A percentile compares a stretch with the other conserved stretches of the same genome.
These are phyloP conservation scores for Ceratocystis papillata DNA, from an alignment of 2,329 filamentous ascomycete species.

Conservation along the genomic window DNA sequence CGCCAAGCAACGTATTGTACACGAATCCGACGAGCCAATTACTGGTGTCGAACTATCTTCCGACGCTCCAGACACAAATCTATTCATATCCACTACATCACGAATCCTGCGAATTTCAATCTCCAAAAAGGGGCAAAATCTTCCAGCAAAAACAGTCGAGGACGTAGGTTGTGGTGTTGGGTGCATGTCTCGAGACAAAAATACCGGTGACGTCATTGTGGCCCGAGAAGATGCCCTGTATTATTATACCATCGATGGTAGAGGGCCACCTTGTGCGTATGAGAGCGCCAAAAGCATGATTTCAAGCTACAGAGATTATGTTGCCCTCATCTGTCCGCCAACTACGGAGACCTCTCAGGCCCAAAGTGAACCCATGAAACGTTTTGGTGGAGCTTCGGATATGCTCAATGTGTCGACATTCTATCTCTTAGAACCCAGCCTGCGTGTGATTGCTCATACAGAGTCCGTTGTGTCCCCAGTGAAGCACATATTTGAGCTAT, in stretches of 20 bases:
- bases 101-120: conserved; percentile 79
- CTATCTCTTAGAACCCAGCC: conserved; percentile 78
- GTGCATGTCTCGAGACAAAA: conserved; percentile 80
- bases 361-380: conserved; percentile 33
- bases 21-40: conserved; percentile 92
- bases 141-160: conserved; percentile 78
- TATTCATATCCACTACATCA: conserved; percentile 87
- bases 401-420: conserved; percentile 82
- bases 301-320: conserved; percentile 69
- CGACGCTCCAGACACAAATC: conserved; percentile 48
- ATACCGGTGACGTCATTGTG: conserved; percentile 77
- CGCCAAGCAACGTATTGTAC: conserved; percentile 84
- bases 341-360: conserved; percentile 27
- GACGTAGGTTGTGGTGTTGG: conserved; percentile 84
- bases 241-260: conserved; percentile 75
- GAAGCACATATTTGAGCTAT: conserved; percentile 69
- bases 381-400: conserved; percentile 64
- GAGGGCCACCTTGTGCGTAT: conserved; percentile 80
- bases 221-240: conserved; percentile 92
- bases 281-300: conserved; percentile 82
- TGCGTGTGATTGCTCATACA: conserved; percentile 81
- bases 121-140: conserved; percentile 77
- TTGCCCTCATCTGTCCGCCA: conserved; percentile 74
- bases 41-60: conserved; percentile 69
- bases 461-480: conserved; percentile 75